Percentiles rank a stretch among this genome's conserved stretches.
phyloP scores from a whole-genome alignment of 768 basidiomycete species.

The Strobilomyces dryophilus region DNA sequence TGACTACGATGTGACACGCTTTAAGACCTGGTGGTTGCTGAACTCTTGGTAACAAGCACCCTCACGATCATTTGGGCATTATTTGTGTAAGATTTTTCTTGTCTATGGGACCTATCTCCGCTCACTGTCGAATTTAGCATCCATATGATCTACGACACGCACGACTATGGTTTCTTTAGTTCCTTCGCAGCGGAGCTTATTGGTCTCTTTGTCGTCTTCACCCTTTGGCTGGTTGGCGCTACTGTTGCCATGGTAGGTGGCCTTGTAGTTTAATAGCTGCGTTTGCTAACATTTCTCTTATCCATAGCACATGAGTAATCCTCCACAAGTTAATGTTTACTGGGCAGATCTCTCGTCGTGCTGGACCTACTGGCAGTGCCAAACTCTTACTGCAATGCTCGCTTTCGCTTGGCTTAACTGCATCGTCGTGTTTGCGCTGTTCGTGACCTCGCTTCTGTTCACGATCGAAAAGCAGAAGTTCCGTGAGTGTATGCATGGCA shows the following conservation, averaged over 20 bases:
- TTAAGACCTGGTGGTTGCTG: conserved; percentile 65
- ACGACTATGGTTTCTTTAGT: conserved; percentile 54
- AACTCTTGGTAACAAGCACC: conserved; percentile 58
- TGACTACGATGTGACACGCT: not conserved
- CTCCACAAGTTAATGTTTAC: conserved; percentile 27
- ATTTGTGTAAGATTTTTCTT: conserved; percentile 48
- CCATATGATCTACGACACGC: conserved; percentile 54
- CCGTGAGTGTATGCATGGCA: conserved; percentile 56
- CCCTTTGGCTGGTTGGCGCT: conserved; percentile 71
- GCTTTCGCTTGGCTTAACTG: conserved; percentile 77
- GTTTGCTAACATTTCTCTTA: not conserved
- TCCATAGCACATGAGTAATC: conserved; percentile 22
- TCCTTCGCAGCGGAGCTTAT: conserved; percentile 61
- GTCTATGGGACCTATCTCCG: not conserved
- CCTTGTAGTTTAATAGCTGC: not conserved
- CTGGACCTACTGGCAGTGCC: conserved; percentile 54
- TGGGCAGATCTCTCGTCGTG: conserved; percentile 71
- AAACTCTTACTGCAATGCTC: conserved; percentile 63
- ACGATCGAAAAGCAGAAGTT: too few relatives aligned
- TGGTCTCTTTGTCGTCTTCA: conserved; percentile 60
- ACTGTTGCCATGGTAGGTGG: conserved; percentile 56
- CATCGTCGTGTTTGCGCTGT: conserved; percentile 54
- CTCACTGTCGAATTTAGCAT: conserved; percentile 34
- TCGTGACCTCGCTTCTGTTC: conserved; percentile 52
- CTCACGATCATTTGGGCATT: conserved; percentile 61